phyloP scores from a whole-genome alignment of 768 basidiomycete genomes.

The Trametes cubensis region DNA sequence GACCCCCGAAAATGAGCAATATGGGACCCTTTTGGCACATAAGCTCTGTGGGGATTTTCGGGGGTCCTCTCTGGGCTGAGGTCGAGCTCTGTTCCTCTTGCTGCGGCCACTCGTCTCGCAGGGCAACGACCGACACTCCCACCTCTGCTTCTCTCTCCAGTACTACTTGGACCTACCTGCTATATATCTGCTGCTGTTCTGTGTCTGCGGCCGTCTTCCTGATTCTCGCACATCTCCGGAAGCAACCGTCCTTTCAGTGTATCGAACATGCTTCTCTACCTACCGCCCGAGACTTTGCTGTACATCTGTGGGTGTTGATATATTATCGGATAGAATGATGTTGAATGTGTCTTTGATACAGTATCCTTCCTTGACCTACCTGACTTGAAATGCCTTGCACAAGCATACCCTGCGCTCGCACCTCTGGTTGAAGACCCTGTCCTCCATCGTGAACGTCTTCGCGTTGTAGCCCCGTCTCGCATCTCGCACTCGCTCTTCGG shows the following conservation, averaged over 20 bases:
- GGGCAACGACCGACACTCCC: slow-evolving; percentile 1
- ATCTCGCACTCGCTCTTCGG: slow-evolving; percentile 68
- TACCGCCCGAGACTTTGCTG: slow-evolving; percentile 61
- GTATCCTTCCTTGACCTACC: slow-evolving; percentile 77
- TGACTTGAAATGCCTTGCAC: slow-evolving; percentile 59
- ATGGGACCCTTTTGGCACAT: no score
- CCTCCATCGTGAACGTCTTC: slow-evolving; percentile 62
- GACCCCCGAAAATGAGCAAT: no score
- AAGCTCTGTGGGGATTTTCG: no score
- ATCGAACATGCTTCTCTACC: slow-evolving; percentile 27
- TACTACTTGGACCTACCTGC: neutral
- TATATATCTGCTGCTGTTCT: neutral
- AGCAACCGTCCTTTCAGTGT: neutral
- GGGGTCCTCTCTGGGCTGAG: no score
- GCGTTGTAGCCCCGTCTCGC: slow-evolving; percentile 66
- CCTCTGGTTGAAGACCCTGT: slow-evolving; percentile 61
- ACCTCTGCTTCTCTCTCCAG: neutral
- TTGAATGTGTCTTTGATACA: slow-evolving; percentile 29
- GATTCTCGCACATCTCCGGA: neutral
- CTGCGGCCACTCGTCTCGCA: slow-evolving; percentile 11
- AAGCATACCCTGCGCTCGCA: slow-evolving; percentile 49
- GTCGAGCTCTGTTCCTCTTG: neutral
- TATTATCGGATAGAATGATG: no score
- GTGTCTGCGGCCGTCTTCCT: neutral
- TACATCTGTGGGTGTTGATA: slow-evolving; percentile 53